Percentiles rank a stretch among this genome's conserved stretches.
Evolutionary conservation across 2,329 filamentous ascomycete genomes (phyloP).

Genomic region (Fusarium neocosmosporiellum): DNA sequence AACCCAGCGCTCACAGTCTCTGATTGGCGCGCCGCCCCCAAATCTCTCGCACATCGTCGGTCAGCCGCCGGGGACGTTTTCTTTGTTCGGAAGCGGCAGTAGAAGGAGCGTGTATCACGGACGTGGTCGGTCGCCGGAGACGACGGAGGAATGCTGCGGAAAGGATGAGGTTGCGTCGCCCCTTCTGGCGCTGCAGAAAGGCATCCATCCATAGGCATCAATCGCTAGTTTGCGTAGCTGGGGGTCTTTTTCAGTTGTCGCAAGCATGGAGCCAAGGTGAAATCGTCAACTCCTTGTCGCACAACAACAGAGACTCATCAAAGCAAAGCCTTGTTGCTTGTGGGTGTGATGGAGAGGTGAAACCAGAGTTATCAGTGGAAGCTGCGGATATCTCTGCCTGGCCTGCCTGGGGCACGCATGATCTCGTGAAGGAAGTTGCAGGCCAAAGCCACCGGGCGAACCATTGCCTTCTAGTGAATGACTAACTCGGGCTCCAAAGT

Average conservation of each 20-base stretch:
- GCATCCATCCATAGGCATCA: slow-evolving; percentile 20
- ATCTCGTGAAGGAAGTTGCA: slow-evolving; percentile 16
- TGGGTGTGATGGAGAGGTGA: neutral
- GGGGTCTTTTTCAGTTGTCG: neutral
- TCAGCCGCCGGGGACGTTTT: slow-evolving; percentile 27
- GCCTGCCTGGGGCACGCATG: slow-evolving; percentile 38
- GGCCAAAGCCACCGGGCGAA: slow-evolving; percentile 19
- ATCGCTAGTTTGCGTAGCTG: slow-evolving; percentile 3
- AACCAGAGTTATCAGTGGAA: slow-evolving; percentile 12
- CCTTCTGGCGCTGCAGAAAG: neutral
- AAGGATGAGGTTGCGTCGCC: neutral
- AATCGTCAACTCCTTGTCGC: slow-evolving; percentile 19
- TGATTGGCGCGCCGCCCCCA: slow-evolving; percentile 23
- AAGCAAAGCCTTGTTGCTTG: neutral
- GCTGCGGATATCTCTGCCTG: slow-evolving; percentile 38
- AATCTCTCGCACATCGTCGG: slow-evolving; percentile 8
- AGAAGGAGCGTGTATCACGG: neutral
- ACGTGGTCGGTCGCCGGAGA: neutral
- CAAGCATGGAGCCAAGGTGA: neutral
- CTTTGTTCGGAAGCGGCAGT: slow-evolving; percentile 3
- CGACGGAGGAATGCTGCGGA: neutral
- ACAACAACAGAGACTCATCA: neutral
- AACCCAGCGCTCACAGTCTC: slow-evolving; percentile 4
- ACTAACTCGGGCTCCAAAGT: slow-evolving; percentile 28
- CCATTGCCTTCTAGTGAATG: slow-evolving; percentile 35